Evolutionary conservation across 2,329 filamentous ascomycete genomes (phyloP).

Genomic region (Apiospora pterosperma): DNA sequence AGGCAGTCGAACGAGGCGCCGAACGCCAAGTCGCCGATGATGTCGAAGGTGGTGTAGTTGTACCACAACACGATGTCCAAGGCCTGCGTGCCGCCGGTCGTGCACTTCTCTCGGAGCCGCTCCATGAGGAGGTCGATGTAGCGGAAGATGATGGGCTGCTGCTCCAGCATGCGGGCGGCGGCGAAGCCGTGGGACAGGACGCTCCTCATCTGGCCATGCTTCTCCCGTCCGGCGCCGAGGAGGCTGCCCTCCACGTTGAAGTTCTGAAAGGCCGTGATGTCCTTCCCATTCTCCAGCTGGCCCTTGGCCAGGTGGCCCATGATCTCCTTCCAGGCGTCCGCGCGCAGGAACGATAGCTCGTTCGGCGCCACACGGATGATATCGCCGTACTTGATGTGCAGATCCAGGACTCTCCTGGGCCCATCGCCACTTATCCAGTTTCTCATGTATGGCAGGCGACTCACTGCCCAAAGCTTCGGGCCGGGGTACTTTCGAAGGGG

Average conservation of each 20-base stretch:
- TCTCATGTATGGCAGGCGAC: conserved; percentile 3
- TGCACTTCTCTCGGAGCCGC: conserved; percentile 7
- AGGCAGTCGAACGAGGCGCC: conserved; percentile 16
- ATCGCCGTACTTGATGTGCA: conserved; percentile 33
- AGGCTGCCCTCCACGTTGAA: conserved; percentile 20
- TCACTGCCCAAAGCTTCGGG: conserved; percentile 14
- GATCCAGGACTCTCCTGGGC: conserved; percentile 11
- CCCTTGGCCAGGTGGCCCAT: conserved; percentile 18
- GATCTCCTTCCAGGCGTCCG: conserved; percentile 31
- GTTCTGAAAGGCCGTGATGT: conserved; percentile 16
- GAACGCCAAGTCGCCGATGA: conserved; percentile 18
- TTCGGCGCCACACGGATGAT: conserved; percentile 37
- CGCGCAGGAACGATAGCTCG: conserved; percentile 35
- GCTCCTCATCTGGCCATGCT: conserved; percentile 7
- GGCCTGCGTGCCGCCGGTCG: not conserved
- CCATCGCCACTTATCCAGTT: conserved; percentile 9
- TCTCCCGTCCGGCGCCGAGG: conserved; percentile 26
- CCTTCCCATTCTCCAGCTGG: conserved; percentile 23
- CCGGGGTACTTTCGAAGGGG: conserved; percentile 19
- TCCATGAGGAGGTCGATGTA: conserved; percentile 18
- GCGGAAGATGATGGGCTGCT: conserved; percentile 16
- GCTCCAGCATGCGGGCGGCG: conserved; percentile 14
- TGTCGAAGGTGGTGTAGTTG: conserved; percentile 19
- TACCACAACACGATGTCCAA: conserved; percentile 12
- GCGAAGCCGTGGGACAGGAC: conserved; percentile 17